Evolutionary conservation across 176 grass and related monocot species (phyloP).

Genomic region (Aegilops tauschii): DNA sequence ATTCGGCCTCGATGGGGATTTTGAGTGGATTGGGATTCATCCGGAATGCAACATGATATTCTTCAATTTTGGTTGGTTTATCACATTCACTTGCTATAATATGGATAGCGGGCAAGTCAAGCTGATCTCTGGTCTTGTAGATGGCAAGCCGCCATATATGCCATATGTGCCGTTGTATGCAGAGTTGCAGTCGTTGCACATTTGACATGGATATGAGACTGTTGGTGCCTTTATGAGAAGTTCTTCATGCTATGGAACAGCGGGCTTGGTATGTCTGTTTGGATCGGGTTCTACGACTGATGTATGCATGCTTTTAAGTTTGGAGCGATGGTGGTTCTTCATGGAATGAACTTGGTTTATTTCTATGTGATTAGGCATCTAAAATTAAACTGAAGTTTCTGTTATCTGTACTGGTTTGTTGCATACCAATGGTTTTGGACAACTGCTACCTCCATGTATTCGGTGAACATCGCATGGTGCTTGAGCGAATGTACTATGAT

Average conservation of each 20-base stretch:
- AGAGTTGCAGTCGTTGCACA: background rate
- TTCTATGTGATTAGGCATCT: background rate
- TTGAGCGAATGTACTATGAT: background rate
- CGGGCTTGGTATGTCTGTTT: background rate
- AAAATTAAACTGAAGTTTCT: background rate
- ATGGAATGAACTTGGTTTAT: background rate
- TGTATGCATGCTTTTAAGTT: background rate
- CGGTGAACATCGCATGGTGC: background rate
- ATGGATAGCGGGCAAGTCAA: background rate
- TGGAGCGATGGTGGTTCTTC: background rate
- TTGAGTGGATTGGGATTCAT: background rate
- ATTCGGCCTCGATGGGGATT: background rate
- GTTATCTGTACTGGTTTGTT: background rate
- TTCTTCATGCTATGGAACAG: background rate
- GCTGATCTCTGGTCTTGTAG: background rate
- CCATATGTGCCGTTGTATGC: background rate
- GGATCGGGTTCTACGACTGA: background rate
- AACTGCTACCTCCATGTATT: background rate
- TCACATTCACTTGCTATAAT: background rate
- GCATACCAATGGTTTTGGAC: background rate
- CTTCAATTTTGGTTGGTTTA: background rate
- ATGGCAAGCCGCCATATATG: background rate
- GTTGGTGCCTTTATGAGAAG: background rate
- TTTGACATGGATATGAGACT: background rate
- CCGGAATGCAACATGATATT: background rate